phyloP scores from a whole-genome alignment of 78 protist species.

The Dictyostelium firmibasis region DNA sequence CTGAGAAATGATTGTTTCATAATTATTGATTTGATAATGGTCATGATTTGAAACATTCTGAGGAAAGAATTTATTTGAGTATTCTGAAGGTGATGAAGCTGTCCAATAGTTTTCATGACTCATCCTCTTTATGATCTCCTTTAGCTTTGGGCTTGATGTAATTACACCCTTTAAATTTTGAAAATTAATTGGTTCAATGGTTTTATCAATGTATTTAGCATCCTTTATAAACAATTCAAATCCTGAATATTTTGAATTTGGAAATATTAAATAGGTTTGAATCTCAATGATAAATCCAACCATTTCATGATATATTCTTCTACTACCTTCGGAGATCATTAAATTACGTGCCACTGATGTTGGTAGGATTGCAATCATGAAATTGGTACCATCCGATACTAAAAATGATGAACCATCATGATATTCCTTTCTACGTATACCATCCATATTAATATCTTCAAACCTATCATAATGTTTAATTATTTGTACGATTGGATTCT shows the following conservation, averaged over 20 bases:
- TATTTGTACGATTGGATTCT: neutral
- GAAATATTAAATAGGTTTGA: neutral
- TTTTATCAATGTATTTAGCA: neutral
- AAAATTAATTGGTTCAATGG: neutral
- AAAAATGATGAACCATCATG: neutral
- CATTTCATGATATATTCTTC: neutral
- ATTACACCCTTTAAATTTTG: neutral
- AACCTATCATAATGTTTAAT: neutral
- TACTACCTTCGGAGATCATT: neutral
- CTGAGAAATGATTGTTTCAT: neutral
- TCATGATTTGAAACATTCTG: neutral
- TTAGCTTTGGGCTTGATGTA: neutral
- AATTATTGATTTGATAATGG: neutral
- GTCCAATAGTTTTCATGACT: neutral
- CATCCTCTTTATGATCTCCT: constrained; percentile 3
- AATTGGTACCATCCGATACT: constrained; percentile 1
- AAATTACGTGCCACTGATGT: neutral
- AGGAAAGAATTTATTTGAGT: neutral
- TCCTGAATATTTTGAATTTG: neutral
- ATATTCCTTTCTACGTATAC: neutral
- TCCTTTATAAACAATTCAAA: neutral
- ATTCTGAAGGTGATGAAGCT: neutral
- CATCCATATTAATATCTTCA: neutral
- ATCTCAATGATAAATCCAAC: neutral
- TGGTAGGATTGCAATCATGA: neutral